Conservation (phyloP, 2,329 filamentous ascomycete species). For the Ophiostoma perfectum region DNA sequence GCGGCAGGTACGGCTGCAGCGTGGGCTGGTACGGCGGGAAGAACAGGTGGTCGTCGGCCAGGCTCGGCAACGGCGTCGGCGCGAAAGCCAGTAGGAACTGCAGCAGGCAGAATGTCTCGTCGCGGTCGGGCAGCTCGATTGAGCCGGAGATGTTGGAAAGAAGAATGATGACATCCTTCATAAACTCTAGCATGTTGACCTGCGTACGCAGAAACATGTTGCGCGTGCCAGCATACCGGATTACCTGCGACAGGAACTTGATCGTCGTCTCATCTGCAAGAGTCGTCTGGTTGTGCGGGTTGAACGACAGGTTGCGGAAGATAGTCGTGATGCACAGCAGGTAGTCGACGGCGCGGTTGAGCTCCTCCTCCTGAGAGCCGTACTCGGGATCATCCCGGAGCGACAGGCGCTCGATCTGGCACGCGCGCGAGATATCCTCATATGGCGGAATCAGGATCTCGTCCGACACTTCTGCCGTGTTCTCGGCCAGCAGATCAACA, state of each 20-base stretch:
- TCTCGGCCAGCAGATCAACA: slow-evolving; percentile 74
- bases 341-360: slow-evolving; percentile 80
- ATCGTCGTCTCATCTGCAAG: slow-evolving; percentile 74
- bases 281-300: slow-evolving; percentile 63
- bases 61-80: slow-evolving; percentile 64
- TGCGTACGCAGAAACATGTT: slow-evolving; percentile 79
- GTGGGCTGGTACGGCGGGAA: slow-evolving; percentile 77
- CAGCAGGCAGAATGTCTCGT: slow-evolving; percentile 80
- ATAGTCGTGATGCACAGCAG: slow-evolving; percentile 89
- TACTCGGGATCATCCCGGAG: slow-evolving; percentile 69
- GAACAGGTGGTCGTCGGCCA: slow-evolving; percentile 54
- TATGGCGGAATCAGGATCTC: slow-evolving; percentile 78
- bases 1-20: slow-evolving; percentile 80
- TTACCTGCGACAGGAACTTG: slow-evolving; percentile 75
- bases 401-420: slow-evolving; percentile 64
- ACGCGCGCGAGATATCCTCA: slow-evolving; percentile 79
- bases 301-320: slow-evolving; percentile 85
- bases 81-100: slow-evolving; percentile 90
- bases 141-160: slow-evolving; percentile 81
- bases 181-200: slow-evolving; percentile 85
- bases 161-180: slow-evolving; percentile 89
- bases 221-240: slow-evolving; percentile 81
- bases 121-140: slow-evolving; percentile 74
- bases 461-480: slow-evolving; percentile 79
- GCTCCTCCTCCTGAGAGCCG: slow-evolving; percentile 70